Conservation (phyloP, 176 grass and related monocot genomes). For the Lolium perenne region DNA sequence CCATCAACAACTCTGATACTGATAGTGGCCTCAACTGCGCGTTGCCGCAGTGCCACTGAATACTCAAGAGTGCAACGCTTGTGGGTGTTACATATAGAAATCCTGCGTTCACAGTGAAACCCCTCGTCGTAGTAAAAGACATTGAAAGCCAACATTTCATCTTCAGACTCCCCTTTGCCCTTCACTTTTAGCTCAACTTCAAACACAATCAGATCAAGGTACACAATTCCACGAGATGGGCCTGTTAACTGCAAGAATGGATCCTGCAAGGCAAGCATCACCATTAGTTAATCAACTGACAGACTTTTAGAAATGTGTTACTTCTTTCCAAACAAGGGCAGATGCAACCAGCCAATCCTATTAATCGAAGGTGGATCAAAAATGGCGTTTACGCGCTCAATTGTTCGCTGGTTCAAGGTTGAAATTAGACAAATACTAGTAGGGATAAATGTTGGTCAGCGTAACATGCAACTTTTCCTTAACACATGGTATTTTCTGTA, state of each 20-base stretch:
- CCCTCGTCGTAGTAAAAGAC: not conserved
- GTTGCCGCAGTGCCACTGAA: not conserved
- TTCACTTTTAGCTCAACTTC: conserved; percentile 32
- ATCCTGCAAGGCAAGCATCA: not conserved
- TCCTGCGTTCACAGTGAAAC: not conserved
- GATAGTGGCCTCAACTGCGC: not conserved
- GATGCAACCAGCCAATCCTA: too few species aligned
- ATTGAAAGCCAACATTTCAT: conserved; percentile 23
- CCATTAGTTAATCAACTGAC: not conserved
- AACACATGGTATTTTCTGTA: too few species aligned
- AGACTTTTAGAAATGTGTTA: too few species aligned
- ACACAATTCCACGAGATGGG: conserved; percentile 27
- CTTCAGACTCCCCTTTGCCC: conserved; percentile 6
- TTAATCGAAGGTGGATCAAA: too few species aligned
- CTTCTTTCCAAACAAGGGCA: too few species aligned
- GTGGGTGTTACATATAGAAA: not conserved
- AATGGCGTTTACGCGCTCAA: too few species aligned
- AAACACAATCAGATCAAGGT: not conserved
- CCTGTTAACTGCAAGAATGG: conserved; percentile 31
- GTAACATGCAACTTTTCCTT: too few species aligned
- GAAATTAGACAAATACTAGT: too few species aligned
- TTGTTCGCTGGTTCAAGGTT: too few species aligned
- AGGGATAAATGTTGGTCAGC: too few species aligned
- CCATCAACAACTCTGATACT: too few species aligned
- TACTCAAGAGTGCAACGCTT: not conserved